Conservation (phyloP, 139 green algal species). For the Pleodorina starrii region DNA sequence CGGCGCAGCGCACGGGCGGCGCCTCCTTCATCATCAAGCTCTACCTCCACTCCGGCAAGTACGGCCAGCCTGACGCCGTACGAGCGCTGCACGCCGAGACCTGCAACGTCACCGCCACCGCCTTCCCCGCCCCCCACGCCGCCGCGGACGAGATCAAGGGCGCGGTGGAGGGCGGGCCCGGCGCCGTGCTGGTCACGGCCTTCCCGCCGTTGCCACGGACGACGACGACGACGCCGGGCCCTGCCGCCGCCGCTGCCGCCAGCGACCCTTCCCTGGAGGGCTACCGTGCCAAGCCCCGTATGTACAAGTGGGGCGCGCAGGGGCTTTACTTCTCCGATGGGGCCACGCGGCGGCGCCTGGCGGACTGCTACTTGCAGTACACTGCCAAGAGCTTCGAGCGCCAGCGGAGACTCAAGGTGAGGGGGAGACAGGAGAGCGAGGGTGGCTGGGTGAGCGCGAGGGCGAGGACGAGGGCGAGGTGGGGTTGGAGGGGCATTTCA, state of each 20-base stretch:
- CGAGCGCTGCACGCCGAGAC: background rate
- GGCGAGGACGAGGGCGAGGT: too few relatives aligned
- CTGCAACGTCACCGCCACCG: conserved; percentile 27
- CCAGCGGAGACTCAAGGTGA: conserved; percentile 23
- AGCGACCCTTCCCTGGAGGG: background rate
- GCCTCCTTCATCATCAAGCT: conserved; percentile 32
- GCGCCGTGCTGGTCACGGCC: background rate
- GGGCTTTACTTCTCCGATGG: conserved; percentile 36
- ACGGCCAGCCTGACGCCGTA: background rate
- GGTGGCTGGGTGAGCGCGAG: too few relatives aligned
- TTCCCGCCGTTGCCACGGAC: background rate
- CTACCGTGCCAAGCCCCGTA: conserved; percentile 1
- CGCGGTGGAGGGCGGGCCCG: background rate
- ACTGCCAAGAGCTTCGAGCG: background rate
- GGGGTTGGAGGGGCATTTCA: too few relatives aligned
- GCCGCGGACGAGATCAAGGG: background rate
- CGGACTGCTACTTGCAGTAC: conserved; percentile 17
- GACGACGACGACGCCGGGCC: too few relatives aligned
- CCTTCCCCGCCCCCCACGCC: background rate
- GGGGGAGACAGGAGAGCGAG: too few relatives aligned
- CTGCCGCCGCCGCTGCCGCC: too few relatives aligned
- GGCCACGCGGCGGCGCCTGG: background rate
- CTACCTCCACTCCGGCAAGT: conserved; percentile 20
- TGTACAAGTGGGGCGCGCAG: conserved; percentile 26
- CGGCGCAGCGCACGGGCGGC: background rate